phyloP scores from a whole-genome alignment of 2,329 filamentous ascomycete genomes.

The Arachnomyces sp. region DNA sequence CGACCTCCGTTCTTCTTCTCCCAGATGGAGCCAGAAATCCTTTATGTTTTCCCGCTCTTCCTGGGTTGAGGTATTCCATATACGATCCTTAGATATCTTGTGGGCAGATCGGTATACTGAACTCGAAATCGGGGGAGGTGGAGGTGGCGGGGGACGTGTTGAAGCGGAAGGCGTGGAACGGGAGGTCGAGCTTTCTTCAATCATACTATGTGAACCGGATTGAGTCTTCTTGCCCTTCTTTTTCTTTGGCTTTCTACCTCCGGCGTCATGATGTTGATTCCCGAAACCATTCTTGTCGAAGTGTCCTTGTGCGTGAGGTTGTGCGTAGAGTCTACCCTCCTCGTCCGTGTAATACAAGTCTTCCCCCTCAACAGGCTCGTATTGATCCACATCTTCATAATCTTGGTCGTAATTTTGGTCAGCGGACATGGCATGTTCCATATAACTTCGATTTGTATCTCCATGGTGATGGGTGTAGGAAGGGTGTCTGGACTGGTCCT shows the following conservation, averaged over 20 bases:
- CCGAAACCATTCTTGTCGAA: slow-evolving; percentile 16
- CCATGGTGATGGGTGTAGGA: slow-evolving; percentile 20
- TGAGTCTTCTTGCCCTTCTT: slow-evolving; percentile 33
- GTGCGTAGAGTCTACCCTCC: slow-evolving; percentile 34
- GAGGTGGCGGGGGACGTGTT: slow-evolving; percentile 33
- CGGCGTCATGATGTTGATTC: slow-evolving; percentile 17
- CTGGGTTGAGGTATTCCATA: slow-evolving; percentile 93
- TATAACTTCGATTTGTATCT: not conserved
- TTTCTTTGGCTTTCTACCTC: slow-evolving; percentile 31
- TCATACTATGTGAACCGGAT: slow-evolving; percentile 26
- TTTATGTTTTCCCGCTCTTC: slow-evolving; percentile 97
- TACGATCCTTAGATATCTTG: slow-evolving; percentile 63
- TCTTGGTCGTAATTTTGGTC: slow-evolving; percentile 23
- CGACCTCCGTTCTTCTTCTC: slow-evolving; percentile 88
- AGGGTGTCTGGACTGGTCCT: slow-evolving; percentile 29
- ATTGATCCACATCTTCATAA: slow-evolving; percentile 27
- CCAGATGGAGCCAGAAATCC: slow-evolving; percentile 92
- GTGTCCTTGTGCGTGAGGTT: slow-evolving; percentile 18
- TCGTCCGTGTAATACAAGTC: slow-evolving; percentile 51
- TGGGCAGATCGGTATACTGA: slow-evolving; percentile 34
- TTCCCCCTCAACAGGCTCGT: slow-evolving; percentile 43
- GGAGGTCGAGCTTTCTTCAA: slow-evolving; percentile 32
- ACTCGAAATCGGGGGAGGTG: slow-evolving; percentile 35
- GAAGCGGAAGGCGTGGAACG: slow-evolving; percentile 37
- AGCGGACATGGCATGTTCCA: slow-evolving; percentile 9